Conservation (phyloP, 73 alveolate genomes). For the Uronychia binucleata region DNA sequence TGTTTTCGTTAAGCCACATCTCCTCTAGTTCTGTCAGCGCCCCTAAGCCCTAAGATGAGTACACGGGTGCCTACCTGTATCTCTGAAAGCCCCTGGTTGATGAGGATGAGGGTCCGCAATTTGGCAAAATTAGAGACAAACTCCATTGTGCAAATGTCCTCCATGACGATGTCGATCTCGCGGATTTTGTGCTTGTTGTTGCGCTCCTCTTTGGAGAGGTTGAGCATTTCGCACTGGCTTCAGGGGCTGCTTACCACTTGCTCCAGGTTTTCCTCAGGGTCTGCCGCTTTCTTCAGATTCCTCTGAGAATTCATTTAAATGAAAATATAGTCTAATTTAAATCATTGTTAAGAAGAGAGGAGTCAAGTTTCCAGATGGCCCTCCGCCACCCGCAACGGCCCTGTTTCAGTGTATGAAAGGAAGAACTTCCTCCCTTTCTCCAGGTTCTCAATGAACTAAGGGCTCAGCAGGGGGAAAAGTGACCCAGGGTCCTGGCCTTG, state of each 20-base stretch:
- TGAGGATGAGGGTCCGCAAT: slow-evolving; percentile 62
- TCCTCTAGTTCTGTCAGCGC: slow-evolving; percentile 12
- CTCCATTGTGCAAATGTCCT: slow-evolving; percentile 74
- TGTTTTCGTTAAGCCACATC: slow-evolving; percentile 48
- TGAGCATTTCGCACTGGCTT: not conserved
- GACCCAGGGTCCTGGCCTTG: not conserved
- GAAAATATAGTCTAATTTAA: not conserved
- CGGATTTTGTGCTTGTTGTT: slow-evolving; percentile 43
- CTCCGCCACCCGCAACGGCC: not conserved
- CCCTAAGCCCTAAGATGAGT: slow-evolving; percentile 58
- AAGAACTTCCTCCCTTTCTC: not conserved
- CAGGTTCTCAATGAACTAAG: not conserved
- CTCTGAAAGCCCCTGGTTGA: slow-evolving; percentile 63
- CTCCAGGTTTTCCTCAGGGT: not conserved
- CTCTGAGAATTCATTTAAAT: not conserved
- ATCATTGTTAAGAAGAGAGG: not conserved
- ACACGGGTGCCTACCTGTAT: slow-evolving; percentile 63
- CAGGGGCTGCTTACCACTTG: not conserved
- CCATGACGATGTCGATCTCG: slow-evolving; percentile 68
- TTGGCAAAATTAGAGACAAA: slow-evolving; percentile 62
- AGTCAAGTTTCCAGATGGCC: not conserved
- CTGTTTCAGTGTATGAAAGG: not conserved
- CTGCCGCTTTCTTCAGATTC: not conserved
- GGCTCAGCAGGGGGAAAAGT: not conserved
- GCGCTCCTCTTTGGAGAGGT: slow-evolving; percentile 10